These are phyloP conservation scores for Pseudogymnoascus pannorum DNA, from an alignment of 2,329 filamentous ascomycete genomes.

Conservation along the genomic window DNA sequence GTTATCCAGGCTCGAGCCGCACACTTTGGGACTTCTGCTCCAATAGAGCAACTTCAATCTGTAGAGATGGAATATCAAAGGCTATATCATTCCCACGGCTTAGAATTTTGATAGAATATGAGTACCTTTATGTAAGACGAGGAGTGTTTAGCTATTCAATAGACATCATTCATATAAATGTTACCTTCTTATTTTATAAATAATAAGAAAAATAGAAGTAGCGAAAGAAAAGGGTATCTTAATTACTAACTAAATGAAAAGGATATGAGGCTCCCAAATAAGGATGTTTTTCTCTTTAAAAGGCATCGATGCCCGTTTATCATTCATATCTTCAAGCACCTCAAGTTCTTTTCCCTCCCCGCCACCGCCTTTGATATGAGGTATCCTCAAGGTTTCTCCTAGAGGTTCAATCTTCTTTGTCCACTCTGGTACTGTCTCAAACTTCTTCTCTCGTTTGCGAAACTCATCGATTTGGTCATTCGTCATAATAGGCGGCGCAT, in stretches of 20 bases:
- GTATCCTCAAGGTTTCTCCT: not conserved
- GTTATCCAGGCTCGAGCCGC: too few relatives aligned
- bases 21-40: too few relatives aligned
- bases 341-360: not conserved
- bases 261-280: not conserved
- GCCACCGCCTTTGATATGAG: not conserved
- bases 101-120: too few relatives aligned
- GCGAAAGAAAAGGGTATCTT: not conserved
- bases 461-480: not conserved
- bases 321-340: not conserved
- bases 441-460: not conserved
- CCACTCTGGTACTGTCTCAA: not conserved
- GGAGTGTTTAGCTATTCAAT: too few relatives aligned
- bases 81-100: too few relatives aligned
- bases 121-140: too few relatives aligned
- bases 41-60: too few relatives aligned
- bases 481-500: not conserved
- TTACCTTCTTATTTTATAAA: not conserved
- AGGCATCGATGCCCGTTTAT: not conserved
- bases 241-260: not conserved
- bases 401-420: not conserved
- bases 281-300: not conserved
- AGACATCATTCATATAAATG: too few relatives aligned
- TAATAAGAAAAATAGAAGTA: not conserved
- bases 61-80: too few relatives aligned